A percentile compares a stretch with the other conserved stretches of the same genome.
Evolutionary conservation across 345 rosid genomes (phyloP).

Genomic region (Nasturtium officinale): DNA sequence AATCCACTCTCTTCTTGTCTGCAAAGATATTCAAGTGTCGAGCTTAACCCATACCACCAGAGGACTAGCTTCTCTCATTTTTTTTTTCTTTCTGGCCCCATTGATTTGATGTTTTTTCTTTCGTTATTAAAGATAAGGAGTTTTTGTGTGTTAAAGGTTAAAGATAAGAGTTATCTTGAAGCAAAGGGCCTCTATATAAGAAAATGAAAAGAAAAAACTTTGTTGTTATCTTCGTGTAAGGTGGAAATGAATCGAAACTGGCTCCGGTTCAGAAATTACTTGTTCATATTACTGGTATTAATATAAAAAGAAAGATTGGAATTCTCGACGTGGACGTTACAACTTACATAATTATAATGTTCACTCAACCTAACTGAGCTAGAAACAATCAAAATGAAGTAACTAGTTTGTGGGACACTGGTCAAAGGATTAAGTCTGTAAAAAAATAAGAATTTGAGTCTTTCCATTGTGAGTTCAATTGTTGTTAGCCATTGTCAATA

Average conservation of each 20-base stretch:
- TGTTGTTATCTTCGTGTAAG: slow-evolving; percentile 1
- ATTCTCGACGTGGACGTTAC: not conserved
- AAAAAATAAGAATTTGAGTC: not conserved
- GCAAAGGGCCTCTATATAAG: not conserved
- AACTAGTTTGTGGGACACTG: not conserved
- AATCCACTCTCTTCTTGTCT: slow-evolving; percentile 35
- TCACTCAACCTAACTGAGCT: not conserved
- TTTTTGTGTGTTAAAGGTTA: no score
- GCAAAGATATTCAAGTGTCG: slow-evolving; percentile 24
- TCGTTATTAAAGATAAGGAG: not conserved
- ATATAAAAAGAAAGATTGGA: not conserved
- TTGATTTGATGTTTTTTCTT: slow-evolving; percentile 8
- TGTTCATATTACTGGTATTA: not conserved
- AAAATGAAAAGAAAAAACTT: not conserved
- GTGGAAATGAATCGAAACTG: not conserved
- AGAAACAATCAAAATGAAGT: not conserved
- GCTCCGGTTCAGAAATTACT: not conserved
- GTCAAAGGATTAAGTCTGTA: not conserved
- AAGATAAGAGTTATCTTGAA: slow-evolving; percentile 14
- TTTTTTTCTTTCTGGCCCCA: slow-evolving; percentile 30
- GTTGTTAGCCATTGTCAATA: not conserved
- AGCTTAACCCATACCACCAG: slow-evolving; percentile 16
- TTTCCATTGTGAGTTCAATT: not conserved
- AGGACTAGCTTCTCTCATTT: slow-evolving; percentile 25
- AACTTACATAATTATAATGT: not conserved